A percentile compares a stretch with the other conserved stretches of the same genome.
Evolutionary conservation across 1,284 basidiomycete species (phyloP).

Genomic region (Takashimella koratensis): DNA sequence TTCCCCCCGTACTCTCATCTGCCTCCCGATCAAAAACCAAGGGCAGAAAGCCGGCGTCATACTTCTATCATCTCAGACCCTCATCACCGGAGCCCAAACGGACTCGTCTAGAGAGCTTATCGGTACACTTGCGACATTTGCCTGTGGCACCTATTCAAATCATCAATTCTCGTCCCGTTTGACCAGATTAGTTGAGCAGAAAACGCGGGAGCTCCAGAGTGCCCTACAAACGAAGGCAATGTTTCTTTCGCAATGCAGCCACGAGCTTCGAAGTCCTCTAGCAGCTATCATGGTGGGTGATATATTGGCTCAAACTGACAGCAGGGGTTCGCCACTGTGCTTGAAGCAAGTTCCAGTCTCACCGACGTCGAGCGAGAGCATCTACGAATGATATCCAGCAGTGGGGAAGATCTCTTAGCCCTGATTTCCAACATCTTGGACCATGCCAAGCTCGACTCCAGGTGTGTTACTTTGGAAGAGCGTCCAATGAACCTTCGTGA

Average conservation of each 20-base stretch:
- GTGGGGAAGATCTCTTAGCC: conserved; percentile 50
- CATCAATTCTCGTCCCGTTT: conserved; percentile 28
- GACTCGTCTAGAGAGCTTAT: conserved; percentile 19
- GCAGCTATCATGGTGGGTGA: conserved; percentile 36
- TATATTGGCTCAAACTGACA: no score
- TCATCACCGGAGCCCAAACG: conserved; percentile 24
- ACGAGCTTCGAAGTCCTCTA: conserved; percentile 52
- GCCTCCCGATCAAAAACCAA: conserved; percentile 35
- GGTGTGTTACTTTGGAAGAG: conserved; percentile 48
- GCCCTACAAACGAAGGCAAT: conserved; percentile 36
- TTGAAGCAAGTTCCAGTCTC: conserved; percentile 43
- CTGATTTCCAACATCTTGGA: conserved; percentile 53
- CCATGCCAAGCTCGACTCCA: conserved; percentile 49
- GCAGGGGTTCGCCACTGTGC: conserved; percentile 46
- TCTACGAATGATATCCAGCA: conserved; percentile 48
- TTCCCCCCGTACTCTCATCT: conserved; percentile 26
- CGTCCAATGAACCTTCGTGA: conserved; percentile 48
- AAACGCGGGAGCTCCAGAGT: conserved; percentile 30
- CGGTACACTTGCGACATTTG: conserved; percentile 34
- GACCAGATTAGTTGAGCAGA: conserved; percentile 27
- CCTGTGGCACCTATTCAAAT: conserved; percentile 29
- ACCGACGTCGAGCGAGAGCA: conserved; percentile 49
- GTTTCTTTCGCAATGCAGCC: conserved; percentile 44
- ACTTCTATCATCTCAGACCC: conserved; percentile 28
- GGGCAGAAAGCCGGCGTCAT: conserved; percentile 33